These are phyloP conservation scores for Pseudogymnoascus sp. DNA, from an alignment of 2,329 filamentous ascomycete genomes.

Conservation along the genomic window DNA sequence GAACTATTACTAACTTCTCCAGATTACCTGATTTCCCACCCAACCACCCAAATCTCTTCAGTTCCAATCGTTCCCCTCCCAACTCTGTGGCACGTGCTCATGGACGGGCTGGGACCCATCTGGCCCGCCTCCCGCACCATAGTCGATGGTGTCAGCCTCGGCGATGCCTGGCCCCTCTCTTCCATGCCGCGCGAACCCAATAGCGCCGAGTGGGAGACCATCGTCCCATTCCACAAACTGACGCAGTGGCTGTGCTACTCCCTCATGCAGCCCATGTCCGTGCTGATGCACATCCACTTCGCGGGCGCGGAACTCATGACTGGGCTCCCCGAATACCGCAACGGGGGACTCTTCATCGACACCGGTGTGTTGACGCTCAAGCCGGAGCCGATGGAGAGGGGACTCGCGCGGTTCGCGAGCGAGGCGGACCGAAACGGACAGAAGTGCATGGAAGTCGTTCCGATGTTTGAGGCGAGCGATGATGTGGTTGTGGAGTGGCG, in stretches of 20 bases:
- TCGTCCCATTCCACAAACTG: slow-evolving; percentile 87
- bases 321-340: slow-evolving; percentile 84
- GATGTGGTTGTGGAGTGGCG: slow-evolving; percentile 77
- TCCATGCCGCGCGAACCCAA: slow-evolving; percentile 55
- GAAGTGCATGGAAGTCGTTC: slow-evolving; percentile 65
- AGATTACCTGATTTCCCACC: slow-evolving; percentile 92
- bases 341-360: slow-evolving; percentile 81
- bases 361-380: slow-evolving; percentile 75
- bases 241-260: slow-evolving; percentile 95
- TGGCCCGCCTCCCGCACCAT: slow-evolving; percentile 84
- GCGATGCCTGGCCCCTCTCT: slow-evolving; percentile 88
- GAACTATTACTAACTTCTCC: slow-evolving; percentile 21
- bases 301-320: slow-evolving; percentile 75
- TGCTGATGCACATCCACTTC: slow-evolving; percentile 72
- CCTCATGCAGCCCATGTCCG: slow-evolving; percentile 84
- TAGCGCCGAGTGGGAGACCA: slow-evolving; percentile 60
- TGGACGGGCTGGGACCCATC: slow-evolving; percentile 77
- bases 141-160: slow-evolving; percentile 78
- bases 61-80: slow-evolving; percentile 81
- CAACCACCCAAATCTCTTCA: slow-evolving; percentile 79
- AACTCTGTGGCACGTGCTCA: slow-evolving; percentile 83
- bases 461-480: slow-evolving; percentile 64
- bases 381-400: slow-evolving; percentile 59
- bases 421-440: slow-evolving; percentile 66
- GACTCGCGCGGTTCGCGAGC: slow-evolving; percentile 60